Evolutionary conservation across 1,139 yeast genomes (phyloP), one percentile per base, ranked within the genome.

Genomic region (Geotrichum citri-aurantii): DNA sequence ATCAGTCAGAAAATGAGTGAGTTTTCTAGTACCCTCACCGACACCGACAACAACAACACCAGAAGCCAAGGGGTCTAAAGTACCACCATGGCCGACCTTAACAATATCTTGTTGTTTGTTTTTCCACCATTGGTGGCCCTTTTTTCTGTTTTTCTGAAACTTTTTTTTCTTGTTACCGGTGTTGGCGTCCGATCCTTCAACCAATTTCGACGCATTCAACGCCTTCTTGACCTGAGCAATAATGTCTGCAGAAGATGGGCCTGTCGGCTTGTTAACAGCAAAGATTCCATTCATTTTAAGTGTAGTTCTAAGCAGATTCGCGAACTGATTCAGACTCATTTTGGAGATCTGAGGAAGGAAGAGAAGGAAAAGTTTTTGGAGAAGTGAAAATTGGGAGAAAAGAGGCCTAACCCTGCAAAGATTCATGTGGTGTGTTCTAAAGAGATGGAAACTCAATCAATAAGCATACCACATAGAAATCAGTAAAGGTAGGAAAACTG

Each of bases 81-180:
- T 93, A 6, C 99, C 99, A 7, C 99, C 99, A 72, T 95, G 99
- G 1, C 99, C 99, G 76, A 93, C 86, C 69, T 95, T 93, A 33
- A 92, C 59, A 21, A 46, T 51, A 46, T 57, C 59, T 29, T 48
- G 54, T 27, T 53, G 40, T 31, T 53, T 57, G 33, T 57, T 57
- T 21, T 29, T 42, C 52, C 66, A 68, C 31, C 70, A 64, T 54
- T 74, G 70, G 59, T 71, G 75, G 23, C 59, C 59, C 10, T 46
- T 48, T 40, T 70, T 71, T 58, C 69, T 72, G 55, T 49, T 50
- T 24, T 54, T 50, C n/a, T 37, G 40, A 42, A 23, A 23, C 49
- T 40, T 47, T 37, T 57, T 52, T 44, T 53, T 49, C 19, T 47
- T 51, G 8, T 54, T 54, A 10, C 59, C 59, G 21, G 55, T 46